A percentile compares a stretch with the other conserved stretches of the same genome.
Evolutionary conservation across 1,284 basidiomycete species (phyloP).

Genomic region (Cystobasidium pallidum): DNA sequence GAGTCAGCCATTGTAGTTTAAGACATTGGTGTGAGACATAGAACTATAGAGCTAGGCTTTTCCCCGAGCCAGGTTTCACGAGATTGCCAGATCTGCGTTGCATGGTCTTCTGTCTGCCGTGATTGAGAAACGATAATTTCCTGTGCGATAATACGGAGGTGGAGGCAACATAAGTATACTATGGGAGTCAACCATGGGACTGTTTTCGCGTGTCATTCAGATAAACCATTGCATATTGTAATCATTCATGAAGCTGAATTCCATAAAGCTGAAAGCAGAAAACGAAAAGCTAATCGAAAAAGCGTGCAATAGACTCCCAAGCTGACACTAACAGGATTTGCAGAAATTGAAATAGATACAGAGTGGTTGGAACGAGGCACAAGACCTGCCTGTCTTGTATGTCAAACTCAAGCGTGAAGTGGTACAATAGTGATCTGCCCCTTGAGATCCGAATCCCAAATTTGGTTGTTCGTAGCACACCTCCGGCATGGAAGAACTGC

Average conservation of each 20-base stretch:
- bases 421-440: not conserved
- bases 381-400: not conserved
- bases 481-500: not conserved
- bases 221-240: no score
- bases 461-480: not conserved
- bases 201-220: no score
- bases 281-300: constrained; percentile 19
- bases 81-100: not conserved
- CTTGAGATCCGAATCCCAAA: not conserved
- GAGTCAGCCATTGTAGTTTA: not conserved
- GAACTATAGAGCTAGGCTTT: no score
- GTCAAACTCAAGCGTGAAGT: not conserved
- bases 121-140: no score
- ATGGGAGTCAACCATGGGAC: no score
- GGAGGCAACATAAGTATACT: no score
- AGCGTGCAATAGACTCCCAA: not conserved
- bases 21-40: not conserved
- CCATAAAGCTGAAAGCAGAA: not conserved
- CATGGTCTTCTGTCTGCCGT: no score
- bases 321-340: not conserved
- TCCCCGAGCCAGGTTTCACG: no score
- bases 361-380: not conserved
- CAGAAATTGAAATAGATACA: not conserved
- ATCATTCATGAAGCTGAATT: not conserved
- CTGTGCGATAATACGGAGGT: no score